Percentiles rank a stretch among this genome's conserved stretches.
Evolutionary conservation across 805 yeast genomes (phyloP).

Genomic region (Suhomyces prunicola): DNA sequence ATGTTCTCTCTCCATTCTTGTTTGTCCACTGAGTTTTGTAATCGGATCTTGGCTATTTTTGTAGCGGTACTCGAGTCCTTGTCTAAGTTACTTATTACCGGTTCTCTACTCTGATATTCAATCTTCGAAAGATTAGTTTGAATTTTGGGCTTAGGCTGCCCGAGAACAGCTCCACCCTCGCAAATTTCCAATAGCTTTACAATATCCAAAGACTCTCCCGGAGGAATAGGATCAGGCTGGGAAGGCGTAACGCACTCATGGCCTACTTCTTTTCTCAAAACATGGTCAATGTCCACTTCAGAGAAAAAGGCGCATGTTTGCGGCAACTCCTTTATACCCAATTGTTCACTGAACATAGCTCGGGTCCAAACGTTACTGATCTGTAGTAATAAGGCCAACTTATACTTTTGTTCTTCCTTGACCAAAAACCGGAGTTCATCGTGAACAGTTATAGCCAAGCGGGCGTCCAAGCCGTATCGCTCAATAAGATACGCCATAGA

Average conservation of each 20-base stretch:
- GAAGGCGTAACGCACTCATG: constrained; percentile 92
- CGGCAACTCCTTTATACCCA: constrained; percentile 87
- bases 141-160: not conserved
- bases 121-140: constrained; percentile 5
- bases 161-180: constrained; percentile 11
- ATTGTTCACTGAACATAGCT: constrained; percentile 88
- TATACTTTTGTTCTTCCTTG: constrained; percentile 67
- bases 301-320: constrained; percentile 95
- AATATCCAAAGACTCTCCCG: constrained; percentile 78
- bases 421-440: constrained; percentile 88
- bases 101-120: constrained; percentile 11
- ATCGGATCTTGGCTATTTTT: constrained; percentile 20
- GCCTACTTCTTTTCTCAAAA: constrained; percentile 89
- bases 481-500: constrained; percentile 82
- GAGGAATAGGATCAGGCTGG: constrained; percentile 57
- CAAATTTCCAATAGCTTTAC: constrained; percentile 43
- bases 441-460: constrained; percentile 86
- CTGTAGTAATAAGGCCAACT: constrained; percentile 80
- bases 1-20: constrained; percentile 24
- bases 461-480: constrained; percentile 63
- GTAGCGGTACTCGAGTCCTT: constrained; percentile 13
- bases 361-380: constrained; percentile 93
- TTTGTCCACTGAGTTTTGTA: constrained; percentile 26
- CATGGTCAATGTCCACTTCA: constrained; percentile 85
- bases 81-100: constrained; percentile 14